Percentiles rank a stretch among this genome's conserved stretches.
Evolutionary conservation across 2,329 filamentous ascomycete genomes (phyloP).

Genomic region (Blastomyces emzantsi): DNA sequence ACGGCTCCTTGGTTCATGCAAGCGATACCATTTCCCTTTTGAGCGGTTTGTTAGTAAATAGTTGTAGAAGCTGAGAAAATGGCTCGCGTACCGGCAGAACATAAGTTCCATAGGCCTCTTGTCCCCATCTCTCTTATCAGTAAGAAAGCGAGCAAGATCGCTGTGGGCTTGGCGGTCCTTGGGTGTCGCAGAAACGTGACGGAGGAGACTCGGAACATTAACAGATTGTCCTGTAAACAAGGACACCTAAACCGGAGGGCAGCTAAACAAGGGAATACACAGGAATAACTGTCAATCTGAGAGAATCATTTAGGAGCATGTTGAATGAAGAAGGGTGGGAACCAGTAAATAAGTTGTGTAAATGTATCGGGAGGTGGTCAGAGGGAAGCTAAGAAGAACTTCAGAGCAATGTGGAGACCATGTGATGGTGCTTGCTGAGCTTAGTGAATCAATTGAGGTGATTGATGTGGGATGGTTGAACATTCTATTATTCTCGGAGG

Average conservation of each 20-base stretch:
- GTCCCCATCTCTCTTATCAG: conserved; percentile 11
- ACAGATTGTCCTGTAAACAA: conserved; percentile 1
- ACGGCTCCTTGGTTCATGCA: conserved; percentile 10
- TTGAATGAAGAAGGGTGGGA: neutral
- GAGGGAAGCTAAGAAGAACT: too few relatives aligned
- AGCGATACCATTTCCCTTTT: conserved; percentile 22
- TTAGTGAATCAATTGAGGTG: too few relatives aligned
- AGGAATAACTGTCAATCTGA: neutral
- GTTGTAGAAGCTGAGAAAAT: conserved; percentile 6
- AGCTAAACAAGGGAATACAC: neutral
- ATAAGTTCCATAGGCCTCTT: conserved; percentile 15
- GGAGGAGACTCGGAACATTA: neutral
- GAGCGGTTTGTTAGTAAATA: conserved; percentile 18
- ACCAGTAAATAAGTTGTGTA: neutral
- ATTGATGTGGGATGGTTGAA: too few relatives aligned
- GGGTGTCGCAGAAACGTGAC: neutral
- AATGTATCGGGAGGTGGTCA: neutral
- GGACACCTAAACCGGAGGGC: neutral
- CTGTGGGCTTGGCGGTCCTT: neutral
- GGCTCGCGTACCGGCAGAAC: conserved; percentile 9
- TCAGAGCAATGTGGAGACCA: too few relatives aligned
- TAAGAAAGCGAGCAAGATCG: neutral
- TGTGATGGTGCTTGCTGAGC: too few relatives aligned
- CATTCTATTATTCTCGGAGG: too few relatives aligned
- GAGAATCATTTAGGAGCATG: neutral